Base-by-base conservation (phyloP, 805 yeast genomes). In the Komagataella pseudopastoris region DNA sequence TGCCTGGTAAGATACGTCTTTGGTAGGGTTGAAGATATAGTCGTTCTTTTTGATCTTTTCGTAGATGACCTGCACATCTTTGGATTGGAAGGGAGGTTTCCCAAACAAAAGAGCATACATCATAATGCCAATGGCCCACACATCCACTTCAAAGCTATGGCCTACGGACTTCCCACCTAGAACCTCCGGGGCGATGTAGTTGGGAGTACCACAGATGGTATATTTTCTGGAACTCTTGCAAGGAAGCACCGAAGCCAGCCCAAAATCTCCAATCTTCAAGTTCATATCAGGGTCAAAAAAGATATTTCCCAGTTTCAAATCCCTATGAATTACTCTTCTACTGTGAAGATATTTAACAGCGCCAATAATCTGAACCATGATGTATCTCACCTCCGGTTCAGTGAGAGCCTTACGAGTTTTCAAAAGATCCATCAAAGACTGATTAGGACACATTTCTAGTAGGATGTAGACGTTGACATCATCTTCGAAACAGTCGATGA, bases 111-210 rank as follows among this genome's bases (percentile, higher is more conserved):
- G 76, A 6, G 99, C 97, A 63, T 83, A 93, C 73, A 93, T 76
- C 88, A 93, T 93, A 53, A 93, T 87, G 54, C 99, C 99, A 57
- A 89, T 81, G 7, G 99, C 95, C 99, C 99, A 93, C 54, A 89
- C 80, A 66, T 93, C 99, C 46, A 89, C 97, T 66, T 89, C 96
- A 63, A 81, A 90, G 50, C 95, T 82, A 66, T 93, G 99, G 6
- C 98, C 99, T 10, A 80, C 76, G 51, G 74, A 78, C 60, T 88
- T 88, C 24, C 96, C 95, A 45, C 89, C 86, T 56, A 93, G 75
- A 20, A 93, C 96, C 71, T 93, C 99, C 6, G 99, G 99, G 1
- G 99, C 97, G 63, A 93, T 93, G 65, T 93, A 93, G 69, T 93
- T 93, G 54, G 99, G 99, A 22, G 99, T 93, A 51, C 99, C 99